phyloP scores from a whole-genome alignment of 768 basidiomycete genomes.

The Termitomyces eurrhizus region DNA sequence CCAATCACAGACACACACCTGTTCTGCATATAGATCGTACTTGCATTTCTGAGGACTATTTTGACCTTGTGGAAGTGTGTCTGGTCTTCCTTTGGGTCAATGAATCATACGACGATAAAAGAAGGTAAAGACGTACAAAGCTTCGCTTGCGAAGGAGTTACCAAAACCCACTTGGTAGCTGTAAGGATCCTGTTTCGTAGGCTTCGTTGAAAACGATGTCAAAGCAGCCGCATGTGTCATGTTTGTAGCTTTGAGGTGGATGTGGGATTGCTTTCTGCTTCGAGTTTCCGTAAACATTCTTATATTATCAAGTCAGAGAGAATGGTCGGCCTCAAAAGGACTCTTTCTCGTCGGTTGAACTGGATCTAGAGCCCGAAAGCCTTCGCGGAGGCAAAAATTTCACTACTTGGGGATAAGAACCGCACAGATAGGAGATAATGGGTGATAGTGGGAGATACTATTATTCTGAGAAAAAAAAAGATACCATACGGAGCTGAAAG shows the following conservation, averaged over 20 bases:
- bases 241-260: neutral
- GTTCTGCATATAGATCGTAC: constrained; percentile 60
- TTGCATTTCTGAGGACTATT: constrained; percentile 61
- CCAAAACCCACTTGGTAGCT: constrained; percentile 57
- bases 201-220: constrained; percentile 30
- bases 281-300: neutral
- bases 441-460: neutral
- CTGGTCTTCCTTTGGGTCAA: constrained; percentile 34
- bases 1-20: constrained; percentile 26
- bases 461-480: neutral
- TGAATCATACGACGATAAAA: neutral
- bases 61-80: constrained; percentile 53
- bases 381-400: neutral
- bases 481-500: neutral
- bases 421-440: neutral
- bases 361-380: neutral
- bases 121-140: constrained; percentile 35
- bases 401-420: neutral
- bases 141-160: constrained; percentile 52
- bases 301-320: neutral
- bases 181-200: constrained; percentile 48
- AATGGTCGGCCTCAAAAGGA: neutral
- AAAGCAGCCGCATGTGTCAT: constrained; percentile 36
- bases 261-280: neutral
- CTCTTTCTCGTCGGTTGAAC: neutral